Percentiles rank a stretch among this genome's conserved stretches.
Evolutionary conservation across 1,139 yeast species (phyloP).

Genomic region (Eremothecium coryli): DNA sequence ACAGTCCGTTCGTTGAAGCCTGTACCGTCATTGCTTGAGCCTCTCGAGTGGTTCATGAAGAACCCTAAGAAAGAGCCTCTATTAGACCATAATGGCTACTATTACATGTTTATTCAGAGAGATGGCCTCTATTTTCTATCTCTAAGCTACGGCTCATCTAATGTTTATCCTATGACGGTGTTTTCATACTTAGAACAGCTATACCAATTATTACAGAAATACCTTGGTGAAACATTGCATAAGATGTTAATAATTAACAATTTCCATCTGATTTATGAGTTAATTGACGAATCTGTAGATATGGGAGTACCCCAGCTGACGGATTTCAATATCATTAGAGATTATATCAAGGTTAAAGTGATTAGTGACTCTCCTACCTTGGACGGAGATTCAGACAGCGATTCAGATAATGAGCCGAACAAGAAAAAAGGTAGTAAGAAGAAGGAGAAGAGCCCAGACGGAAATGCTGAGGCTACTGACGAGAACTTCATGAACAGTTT

Average conservation of each 20-base stretch:
- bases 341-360: constrained; percentile 44
- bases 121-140: constrained; percentile 50
- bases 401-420: constrained; percentile 6
- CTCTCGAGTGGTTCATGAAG: constrained; percentile 2
- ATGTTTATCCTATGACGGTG: constrained; percentile 49
- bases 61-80: constrained; percentile 5
- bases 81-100: constrained; percentile 15
- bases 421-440: constrained; percentile 7
- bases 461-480: constrained; percentile 20
- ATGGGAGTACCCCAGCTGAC: constrained; percentile 68
- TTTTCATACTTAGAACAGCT: constrained; percentile 52
- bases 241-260: constrained; percentile 57
- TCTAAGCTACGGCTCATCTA: constrained; percentile 30
- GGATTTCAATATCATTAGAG: constrained; percentile 60
- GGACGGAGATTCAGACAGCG: constrained; percentile 6
- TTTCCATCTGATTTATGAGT: constrained; percentile 57
- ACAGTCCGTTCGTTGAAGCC: constrained; percentile 23
- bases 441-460: constrained; percentile 9
- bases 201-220: constrained; percentile 47
- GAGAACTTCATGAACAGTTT: constrained; percentile 46
- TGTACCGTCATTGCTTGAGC: constrained; percentile 2
- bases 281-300: constrained; percentile 66
- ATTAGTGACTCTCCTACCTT: constrained; percentile 14
- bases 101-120: constrained; percentile 48
- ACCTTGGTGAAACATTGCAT: constrained; percentile 43